A percentile compares a stretch with the other conserved stretches of the same genome.
phyloP scores from a whole-genome alignment of 73 alveolate species.

The Tetrahymena elliotti region DNA sequence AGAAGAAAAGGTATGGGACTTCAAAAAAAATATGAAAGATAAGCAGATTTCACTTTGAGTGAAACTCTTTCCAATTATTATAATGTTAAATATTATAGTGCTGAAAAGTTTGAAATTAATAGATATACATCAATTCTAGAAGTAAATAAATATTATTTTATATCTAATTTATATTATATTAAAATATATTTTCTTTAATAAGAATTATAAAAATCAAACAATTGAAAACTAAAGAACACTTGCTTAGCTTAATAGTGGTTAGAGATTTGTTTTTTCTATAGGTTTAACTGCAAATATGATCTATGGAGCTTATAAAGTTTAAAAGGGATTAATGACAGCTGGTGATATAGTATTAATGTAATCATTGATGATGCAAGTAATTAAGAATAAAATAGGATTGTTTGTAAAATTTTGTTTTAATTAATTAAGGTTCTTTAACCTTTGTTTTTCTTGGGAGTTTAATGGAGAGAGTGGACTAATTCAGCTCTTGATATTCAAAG shows the following conservation, averaged over 20 bases:
- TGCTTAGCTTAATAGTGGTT: conserved; percentile 56
- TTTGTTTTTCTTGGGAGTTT: conserved; percentile 62
- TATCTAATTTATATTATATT: neutral
- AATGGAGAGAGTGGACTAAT: conserved; percentile 71
- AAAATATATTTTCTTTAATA: neutral
- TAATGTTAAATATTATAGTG: conserved; percentile 71
- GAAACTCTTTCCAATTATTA: conserved; percentile 68
- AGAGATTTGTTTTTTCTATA: conserved; percentile 42
- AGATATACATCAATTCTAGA: conserved; percentile 36
- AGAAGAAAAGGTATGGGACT: conserved; percentile 56
- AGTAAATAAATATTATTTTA: neutral
- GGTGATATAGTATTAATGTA: conserved; percentile 81
- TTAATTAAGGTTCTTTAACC: conserved; percentile 47
- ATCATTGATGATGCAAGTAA: conserved; percentile 63
- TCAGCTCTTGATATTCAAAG: conserved; percentile 74
- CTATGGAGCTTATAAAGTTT: conserved; percentile 60
- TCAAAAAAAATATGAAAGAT: conserved; percentile 53
- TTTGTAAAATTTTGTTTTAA: neutral
- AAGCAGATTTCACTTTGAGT: conserved; percentile 60
- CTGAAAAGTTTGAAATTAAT: conserved; percentile 58
- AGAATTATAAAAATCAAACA: conserved; percentile 35
- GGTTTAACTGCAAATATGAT: conserved; percentile 73
- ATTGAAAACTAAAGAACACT: conserved; percentile 46
- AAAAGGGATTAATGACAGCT: conserved; percentile 64
- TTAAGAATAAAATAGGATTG: neutral